Percentiles rank a stretch among this genome's conserved stretches.
Evolutionary conservation across 495 filamentous ascomycete species (phyloP).

Genomic region (Penicillium samsonianum): DNA sequence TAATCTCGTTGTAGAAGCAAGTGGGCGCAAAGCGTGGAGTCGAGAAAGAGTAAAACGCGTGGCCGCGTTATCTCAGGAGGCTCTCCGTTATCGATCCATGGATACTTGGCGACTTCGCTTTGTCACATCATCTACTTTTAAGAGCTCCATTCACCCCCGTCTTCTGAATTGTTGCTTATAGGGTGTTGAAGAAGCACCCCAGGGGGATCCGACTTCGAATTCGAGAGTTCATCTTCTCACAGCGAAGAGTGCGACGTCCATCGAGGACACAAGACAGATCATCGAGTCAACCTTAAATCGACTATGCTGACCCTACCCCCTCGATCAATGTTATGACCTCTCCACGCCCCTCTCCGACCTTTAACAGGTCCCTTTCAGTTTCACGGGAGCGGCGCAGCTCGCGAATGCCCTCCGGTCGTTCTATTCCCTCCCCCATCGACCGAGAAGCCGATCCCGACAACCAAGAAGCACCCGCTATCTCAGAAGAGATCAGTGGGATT

Average conservation of each 20-base stretch:
- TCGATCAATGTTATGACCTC: conserved; percentile 63
- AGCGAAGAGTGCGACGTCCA: conserved; percentile 12
- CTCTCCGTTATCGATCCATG: conserved; percentile 36
- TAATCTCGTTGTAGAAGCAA: neutral
- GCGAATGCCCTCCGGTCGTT: conserved; percentile 73
- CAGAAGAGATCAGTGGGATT: conserved; percentile 96
- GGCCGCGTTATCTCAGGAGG: conserved; percentile 36
- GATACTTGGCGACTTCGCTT: conserved; percentile 32
- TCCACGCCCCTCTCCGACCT: conserved; percentile 57
- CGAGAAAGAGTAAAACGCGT: conserved; percentile 27
- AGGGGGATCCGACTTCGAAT: neutral
- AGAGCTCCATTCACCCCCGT: conserved; percentile 15
- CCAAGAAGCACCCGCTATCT: conserved; percentile 62
- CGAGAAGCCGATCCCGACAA: conserved; percentile 43
- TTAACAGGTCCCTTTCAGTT: conserved; percentile 58
- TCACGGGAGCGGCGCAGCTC: conserved; percentile 54
- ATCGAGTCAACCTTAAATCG: conserved; percentile 21
- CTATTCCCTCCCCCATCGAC: conserved; percentile 61
- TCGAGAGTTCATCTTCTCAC: conserved; percentile 1
- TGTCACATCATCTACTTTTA: conserved; percentile 19
- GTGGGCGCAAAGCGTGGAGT: conserved; percentile 16
- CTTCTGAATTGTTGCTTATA: neutral
- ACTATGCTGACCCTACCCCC: conserved; percentile 38
- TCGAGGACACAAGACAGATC: conserved; percentile 21
- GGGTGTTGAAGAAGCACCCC: neutral